Evolutionary conservation across 2,329 filamentous ascomycete species (phyloP), one percentile per base, ranked within the genome.

Genomic region (Lachnellula hyalina): DNA sequence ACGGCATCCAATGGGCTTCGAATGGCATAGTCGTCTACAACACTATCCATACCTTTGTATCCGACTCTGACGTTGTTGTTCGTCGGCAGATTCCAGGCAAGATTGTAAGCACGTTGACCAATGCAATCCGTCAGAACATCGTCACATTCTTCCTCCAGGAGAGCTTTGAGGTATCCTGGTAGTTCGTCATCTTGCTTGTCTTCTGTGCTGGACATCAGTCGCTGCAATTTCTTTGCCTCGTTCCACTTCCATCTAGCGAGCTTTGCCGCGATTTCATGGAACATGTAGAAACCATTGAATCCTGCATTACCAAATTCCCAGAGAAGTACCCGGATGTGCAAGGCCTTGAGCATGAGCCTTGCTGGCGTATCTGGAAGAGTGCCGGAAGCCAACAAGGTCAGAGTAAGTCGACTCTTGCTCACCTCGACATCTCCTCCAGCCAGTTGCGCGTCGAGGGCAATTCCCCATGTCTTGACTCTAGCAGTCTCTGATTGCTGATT

Each of bases 381-480:
- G 23, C 87, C 86, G 1, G 92, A 95, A 8, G 92, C 91, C 65
- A 96, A 85, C 25, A 96, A 78, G 0, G 92, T 96, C 49, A 96
- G 77, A 0, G 93, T 82, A 34, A 96, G 78, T 49, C 93, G 85
- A 70, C 89, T 91, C 71, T 88, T 91, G 76, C 87, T 96, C 63
- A 96, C 88, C 69, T 96, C 89, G 8, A 86, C 82, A 71, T 96
- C 93, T 14, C 93, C 92, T 42, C 93, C 93, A 9, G 90, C 90
- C 19, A 97, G 79, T 70, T 96, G 93, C 25, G 93, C 91, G 71
- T 97, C 93, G 52, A 96, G 81, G 14, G 92, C 92, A 65, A 96
- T 96, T 35, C 87, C 82, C 93, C 93, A 97, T 0, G 91, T 90
- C 73, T 96, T 94, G 65, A 96, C 81, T 28, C 93, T 83, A 6